These are phyloP conservation scores for Pestalotiopsis sp. DNA, from an alignment of 2,329 filamentous ascomycete genomes.

Conservation along the genomic window DNA sequence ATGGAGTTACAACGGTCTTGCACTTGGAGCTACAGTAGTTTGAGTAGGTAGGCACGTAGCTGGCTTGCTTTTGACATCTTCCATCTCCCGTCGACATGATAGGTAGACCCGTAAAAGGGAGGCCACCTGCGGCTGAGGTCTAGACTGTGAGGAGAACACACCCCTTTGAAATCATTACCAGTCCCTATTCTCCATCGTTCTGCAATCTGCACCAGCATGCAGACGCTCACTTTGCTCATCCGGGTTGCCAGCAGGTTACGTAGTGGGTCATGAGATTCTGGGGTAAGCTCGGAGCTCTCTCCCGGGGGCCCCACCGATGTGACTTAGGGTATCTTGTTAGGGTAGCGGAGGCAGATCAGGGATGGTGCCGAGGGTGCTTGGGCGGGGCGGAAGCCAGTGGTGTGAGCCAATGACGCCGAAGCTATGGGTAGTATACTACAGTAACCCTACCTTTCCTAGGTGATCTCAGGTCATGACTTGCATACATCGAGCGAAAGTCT, in stretches of 20 bases:
- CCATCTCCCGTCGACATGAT: neutral
- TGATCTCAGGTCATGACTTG: too few relatives aligned
- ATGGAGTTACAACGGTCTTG: too few relatives aligned
- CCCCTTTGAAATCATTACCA: neutral
- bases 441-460: too few relatives aligned
- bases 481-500: too few relatives aligned
- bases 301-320: neutral
- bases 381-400: neutral
- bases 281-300: slow-evolving; percentile 4
- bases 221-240: neutral
- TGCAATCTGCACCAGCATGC: neutral
- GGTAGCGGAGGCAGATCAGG: neutral
- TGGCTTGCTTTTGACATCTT: neutral
- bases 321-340: neutral
- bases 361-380: neutral
- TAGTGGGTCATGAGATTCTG: slow-evolving; percentile 1
- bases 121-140: neutral
- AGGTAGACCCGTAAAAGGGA: neutral
- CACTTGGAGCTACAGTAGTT: neutral
- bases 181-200: neutral
- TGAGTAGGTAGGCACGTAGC: neutral
- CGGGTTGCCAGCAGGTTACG: neutral
- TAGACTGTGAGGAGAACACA: neutral
- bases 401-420: neutral
- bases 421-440: neutral